phyloP scores from a whole-genome alignment of 345 rosid species.

The Hibiscus mutabilis region DNA sequence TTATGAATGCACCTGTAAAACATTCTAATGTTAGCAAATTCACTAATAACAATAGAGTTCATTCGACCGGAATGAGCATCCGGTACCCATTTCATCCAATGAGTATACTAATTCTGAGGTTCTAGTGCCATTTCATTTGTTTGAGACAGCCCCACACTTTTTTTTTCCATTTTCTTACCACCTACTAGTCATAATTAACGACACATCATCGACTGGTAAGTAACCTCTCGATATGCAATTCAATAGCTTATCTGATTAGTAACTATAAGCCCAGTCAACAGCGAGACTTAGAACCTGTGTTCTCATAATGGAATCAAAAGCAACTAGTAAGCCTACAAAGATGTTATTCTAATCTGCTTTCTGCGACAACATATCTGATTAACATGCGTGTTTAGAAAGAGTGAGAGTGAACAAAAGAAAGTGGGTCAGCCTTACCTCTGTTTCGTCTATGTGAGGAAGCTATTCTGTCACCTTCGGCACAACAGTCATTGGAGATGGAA shows the following conservation, averaged over 20 bases:
- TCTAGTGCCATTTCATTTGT: neutral
- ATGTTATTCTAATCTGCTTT: neutral
- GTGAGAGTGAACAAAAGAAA: neutral
- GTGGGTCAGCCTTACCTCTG: constrained; percentile 17
- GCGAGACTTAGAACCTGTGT: neutral
- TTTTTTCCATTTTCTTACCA: neutral
- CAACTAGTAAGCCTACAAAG: neutral
- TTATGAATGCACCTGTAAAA: constrained; percentile 4
- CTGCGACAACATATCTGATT: neutral
- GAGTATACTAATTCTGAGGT: neutral
- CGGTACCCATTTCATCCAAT: neutral
- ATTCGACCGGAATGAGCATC: neutral
- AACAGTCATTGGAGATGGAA: constrained; percentile 2
- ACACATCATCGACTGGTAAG: neutral
- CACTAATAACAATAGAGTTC: neutral
- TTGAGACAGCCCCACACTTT: neutral
- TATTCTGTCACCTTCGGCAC: constrained; percentile 16
- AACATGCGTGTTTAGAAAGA: too few species aligned
- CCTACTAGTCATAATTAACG: neutral
- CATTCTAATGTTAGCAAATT: neutral
- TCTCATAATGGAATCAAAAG: neutral
- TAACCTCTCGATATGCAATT: neutral
- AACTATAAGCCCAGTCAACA: too few species aligned
- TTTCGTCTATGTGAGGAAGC: constrained; percentile 6
- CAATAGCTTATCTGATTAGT: neutral